Conservation (phyloP, 352 stramenopile species). For the Phytophthora pinifolia region DNA sequence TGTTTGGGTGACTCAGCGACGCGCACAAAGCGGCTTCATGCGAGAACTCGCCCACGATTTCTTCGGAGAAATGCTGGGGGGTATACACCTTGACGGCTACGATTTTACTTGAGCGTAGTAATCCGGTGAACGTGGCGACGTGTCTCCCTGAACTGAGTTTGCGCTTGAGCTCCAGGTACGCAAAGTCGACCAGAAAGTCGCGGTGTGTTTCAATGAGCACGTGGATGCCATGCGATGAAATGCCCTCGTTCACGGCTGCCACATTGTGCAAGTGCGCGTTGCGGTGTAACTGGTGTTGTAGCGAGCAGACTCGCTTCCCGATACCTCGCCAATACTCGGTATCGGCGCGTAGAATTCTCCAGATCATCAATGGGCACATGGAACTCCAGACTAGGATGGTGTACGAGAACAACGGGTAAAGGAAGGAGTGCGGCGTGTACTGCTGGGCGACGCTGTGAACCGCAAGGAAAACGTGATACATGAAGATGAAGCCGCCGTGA, state of each 20-base stretch:
- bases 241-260: slow-evolving; percentile 26
- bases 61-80: slow-evolving; percentile 41
- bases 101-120: slow-evolving; percentile 30
- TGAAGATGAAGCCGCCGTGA: slow-evolving; percentile 33
- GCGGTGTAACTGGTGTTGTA: slow-evolving; percentile 17
- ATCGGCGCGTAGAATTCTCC: slow-evolving; percentile 42
- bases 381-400: slow-evolving; percentile 26
- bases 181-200: slow-evolving; percentile 63
- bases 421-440: slow-evolving; percentile 1
- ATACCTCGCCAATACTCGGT: slow-evolving; percentile 46
- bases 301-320: slow-evolving; percentile 25
- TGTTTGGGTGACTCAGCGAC: slow-evolving; percentile 47
- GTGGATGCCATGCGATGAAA: slow-evolving; percentile 47
- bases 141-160: slow-evolving; percentile 35
- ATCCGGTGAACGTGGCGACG: slow-evolving; percentile 37
- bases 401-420: slow-evolving; percentile 21
- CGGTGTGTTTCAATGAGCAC: slow-evolving; percentile 62
- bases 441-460: slow-evolving; percentile 12
- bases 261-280: slow-evolving; percentile 7
- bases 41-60: slow-evolving; percentile 45
- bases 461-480: slow-evolving; percentile 27
- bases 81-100: slow-evolving; percentile 64
- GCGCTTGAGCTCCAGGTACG: slow-evolving; percentile 43
- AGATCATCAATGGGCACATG: slow-evolving; percentile 38
- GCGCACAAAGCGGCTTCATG: slow-evolving; percentile 53